Conservation (phyloP, 2,329 filamentous ascomycete species). For the Escovopsis sp. region DNA sequence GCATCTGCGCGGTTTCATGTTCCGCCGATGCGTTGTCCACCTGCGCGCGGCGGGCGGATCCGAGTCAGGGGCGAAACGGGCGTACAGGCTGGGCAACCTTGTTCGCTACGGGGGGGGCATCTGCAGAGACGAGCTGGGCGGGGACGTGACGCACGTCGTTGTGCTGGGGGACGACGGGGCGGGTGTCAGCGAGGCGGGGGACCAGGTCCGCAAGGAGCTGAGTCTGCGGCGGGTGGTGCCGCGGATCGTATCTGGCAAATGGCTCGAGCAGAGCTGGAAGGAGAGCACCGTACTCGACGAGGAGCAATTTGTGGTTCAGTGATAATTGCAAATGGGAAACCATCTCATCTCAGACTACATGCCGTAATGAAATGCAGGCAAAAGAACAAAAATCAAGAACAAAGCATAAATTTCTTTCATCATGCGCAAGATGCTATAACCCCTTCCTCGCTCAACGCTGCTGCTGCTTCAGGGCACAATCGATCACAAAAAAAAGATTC, state of each 20-base stretch:
- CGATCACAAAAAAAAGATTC: too few species aligned
- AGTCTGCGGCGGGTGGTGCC: constrained; percentile 40
- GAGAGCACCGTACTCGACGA: constrained; percentile 71
- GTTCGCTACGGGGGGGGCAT: constrained; percentile 56
- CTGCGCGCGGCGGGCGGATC: constrained; percentile 19
- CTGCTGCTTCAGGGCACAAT: too few species aligned
- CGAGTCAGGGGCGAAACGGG: constrained; percentile 15
- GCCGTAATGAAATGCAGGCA: too few species aligned
- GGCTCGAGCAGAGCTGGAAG: constrained; percentile 70
- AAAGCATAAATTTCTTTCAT: neutral
- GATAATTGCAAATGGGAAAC: too few species aligned
- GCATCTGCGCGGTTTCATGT: constrained; percentile 36
- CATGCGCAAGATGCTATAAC: neutral
- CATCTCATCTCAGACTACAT: too few species aligned
- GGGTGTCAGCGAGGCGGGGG: constrained; percentile 19
- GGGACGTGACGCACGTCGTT: constrained; percentile 59
- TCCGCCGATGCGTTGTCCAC: constrained; percentile 30
- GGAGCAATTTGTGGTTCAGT: constrained; percentile 36
- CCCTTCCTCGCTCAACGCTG: too few species aligned
- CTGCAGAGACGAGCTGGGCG: constrained; percentile 34
- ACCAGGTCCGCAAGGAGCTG: constrained; percentile 30
- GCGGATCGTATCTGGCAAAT: constrained; percentile 51
- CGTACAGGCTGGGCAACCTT: constrained; percentile 36
- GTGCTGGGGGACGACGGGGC: constrained; percentile 21
- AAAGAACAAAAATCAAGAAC: neutral